These are phyloP conservation scores for Barnettozyma pratensis DNA, from an alignment of 805 yeast species.

Conservation along the genomic window DNA sequence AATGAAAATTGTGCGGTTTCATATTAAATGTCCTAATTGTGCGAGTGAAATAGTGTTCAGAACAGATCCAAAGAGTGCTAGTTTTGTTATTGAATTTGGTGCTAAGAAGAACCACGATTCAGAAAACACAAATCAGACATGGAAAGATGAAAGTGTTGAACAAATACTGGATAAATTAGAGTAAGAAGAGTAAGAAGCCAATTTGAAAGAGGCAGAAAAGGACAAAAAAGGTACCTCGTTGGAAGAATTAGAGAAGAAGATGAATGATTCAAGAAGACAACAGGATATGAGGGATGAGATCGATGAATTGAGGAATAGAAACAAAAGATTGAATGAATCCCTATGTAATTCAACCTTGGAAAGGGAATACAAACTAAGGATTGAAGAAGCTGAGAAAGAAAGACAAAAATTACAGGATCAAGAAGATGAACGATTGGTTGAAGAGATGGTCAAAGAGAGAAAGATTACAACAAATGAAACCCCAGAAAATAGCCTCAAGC, in stretches of 20 bases:
- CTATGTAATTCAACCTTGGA: background rate
- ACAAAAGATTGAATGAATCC: conserved; percentile 2
- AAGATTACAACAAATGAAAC: background rate
- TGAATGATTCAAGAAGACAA: conserved; percentile 20
- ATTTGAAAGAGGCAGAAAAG: conserved; percentile 39
- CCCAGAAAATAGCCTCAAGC: no score
- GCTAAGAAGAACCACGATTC: conserved; percentile 67
- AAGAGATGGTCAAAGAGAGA: conserved; percentile 13
- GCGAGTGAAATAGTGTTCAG: conserved; percentile 63
- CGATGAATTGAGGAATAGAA: conserved; percentile 13
- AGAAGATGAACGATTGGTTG: conserved; percentile 21
- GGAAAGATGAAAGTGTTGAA: conserved; percentile 58
- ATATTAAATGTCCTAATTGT: conserved; percentile 81
- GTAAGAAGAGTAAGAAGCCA: conserved; percentile 52
- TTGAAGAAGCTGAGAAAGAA: conserved; percentile 1
- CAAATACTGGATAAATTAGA: conserved; percentile 66
- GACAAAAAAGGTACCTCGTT: conserved; percentile 19
- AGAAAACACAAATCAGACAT: conserved; percentile 28
- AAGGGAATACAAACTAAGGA: background rate
- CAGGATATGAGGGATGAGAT: conserved; percentile 21
- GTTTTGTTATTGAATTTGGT: conserved; percentile 72
- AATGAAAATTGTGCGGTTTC: conserved; percentile 63
- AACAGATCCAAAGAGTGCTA: conserved; percentile 86
- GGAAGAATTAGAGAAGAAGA: conserved; percentile 24
- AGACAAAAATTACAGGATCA: conserved; percentile 9